Conservation (phyloP, 2,329 filamentous ascomycete species). For the Trichoderma sp. region DNA sequence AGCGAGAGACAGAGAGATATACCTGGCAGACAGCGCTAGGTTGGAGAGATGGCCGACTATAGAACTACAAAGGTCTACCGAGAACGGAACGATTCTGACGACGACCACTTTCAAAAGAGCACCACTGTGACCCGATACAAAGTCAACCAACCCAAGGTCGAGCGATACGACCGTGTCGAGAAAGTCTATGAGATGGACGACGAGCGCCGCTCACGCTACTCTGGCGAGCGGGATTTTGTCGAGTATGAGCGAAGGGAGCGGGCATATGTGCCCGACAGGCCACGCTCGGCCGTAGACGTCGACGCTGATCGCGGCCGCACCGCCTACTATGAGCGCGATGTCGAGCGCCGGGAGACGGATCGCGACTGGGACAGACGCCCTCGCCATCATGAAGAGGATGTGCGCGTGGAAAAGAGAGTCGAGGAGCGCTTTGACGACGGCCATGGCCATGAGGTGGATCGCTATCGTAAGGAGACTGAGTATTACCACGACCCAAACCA, state of each 20-base stretch:
- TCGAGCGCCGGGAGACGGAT: conserved; percentile 42
- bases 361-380: conserved; percentile 50
- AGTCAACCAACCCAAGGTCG: conserved; percentile 47
- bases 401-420: conserved; percentile 56
- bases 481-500: conserved; percentile 59
- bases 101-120: conserved; percentile 46
- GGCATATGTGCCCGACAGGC: conserved; percentile 50
- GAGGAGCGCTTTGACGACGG: conserved; percentile 53
- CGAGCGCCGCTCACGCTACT: conserved; percentile 48
- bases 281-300: conserved; percentile 53
- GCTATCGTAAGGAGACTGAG: conserved; percentile 63
- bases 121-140: conserved; percentile 58
- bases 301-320: conserved; percentile 43
- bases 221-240: conserved; percentile 45
- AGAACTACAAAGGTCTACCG: conserved; percentile 40
- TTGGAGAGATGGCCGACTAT: conserved; percentile 40
- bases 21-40: neutral
- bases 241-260: conserved; percentile 46
- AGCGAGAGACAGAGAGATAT: neutral
- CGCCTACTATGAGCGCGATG: conserved; percentile 49
- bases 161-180: conserved; percentile 44
- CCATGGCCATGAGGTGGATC: conserved; percentile 55
- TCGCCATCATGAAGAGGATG: conserved; percentile 50
- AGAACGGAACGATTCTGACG: conserved; percentile 42
- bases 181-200: conserved; percentile 49